phyloP scores from a whole-genome alignment of 2,329 filamentous ascomycete species.

The Pochonia chlamydosporia region DNA sequence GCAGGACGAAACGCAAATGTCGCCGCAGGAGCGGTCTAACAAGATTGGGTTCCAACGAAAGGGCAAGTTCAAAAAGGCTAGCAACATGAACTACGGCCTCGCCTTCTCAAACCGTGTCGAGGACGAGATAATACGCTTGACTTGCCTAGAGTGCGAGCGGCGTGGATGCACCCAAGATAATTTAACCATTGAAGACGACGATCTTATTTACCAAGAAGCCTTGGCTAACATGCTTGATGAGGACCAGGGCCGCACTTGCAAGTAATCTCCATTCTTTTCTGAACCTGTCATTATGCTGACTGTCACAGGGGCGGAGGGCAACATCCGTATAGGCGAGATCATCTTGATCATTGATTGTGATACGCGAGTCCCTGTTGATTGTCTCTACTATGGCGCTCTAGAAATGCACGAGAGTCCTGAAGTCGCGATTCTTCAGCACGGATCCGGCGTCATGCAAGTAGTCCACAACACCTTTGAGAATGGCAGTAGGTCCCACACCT shows the following conservation, averaged over 20 bases:
- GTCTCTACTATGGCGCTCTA: neutral
- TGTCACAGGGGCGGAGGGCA: slow-evolving; percentile 41
- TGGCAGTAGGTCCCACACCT: neutral
- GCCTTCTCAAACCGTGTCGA: slow-evolving; percentile 51
- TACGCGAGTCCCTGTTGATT: slow-evolving; percentile 37
- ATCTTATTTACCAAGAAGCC: slow-evolving; percentile 36
- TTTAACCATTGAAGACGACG: slow-evolving; percentile 36
- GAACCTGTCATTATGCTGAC: neutral
- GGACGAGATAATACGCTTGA: slow-evolving; percentile 33
- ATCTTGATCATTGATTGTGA: slow-evolving; percentile 62
- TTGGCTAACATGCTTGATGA: slow-evolving; percentile 41
- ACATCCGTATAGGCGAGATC: slow-evolving; percentile 52
- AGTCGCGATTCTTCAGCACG: neutral
- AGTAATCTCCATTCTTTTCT: neutral
- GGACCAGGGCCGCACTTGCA: slow-evolving; percentile 42
- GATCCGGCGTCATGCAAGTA: neutral
- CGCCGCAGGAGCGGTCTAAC: slow-evolving; percentile 22
- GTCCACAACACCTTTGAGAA: slow-evolving; percentile 1
- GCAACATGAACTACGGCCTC: slow-evolving; percentile 63
- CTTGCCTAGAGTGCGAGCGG: slow-evolving; percentile 13
- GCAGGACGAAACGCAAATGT: slow-evolving; percentile 35
- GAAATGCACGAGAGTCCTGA: neutral
- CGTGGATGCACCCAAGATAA: slow-evolving; percentile 30
- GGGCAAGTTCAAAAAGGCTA: slow-evolving; percentile 61
- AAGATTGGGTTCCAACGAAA: slow-evolving; percentile 45